Percentiles rank a stretch among this genome's conserved stretches.
phyloP scores from a whole-genome alignment of 257 asterid species.

The Nicotiana tomentosiformis region DNA sequence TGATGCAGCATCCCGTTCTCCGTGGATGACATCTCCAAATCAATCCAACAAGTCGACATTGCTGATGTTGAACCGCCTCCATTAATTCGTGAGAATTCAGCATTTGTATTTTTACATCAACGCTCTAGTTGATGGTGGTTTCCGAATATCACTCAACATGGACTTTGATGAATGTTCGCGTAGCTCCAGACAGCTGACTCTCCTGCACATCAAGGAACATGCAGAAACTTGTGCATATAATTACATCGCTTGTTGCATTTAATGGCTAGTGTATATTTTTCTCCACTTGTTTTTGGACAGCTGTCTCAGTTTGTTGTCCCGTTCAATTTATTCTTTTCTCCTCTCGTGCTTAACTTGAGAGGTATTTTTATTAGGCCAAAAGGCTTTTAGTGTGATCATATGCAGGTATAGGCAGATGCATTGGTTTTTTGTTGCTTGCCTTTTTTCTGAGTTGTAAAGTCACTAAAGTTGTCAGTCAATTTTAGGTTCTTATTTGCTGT shows the following conservation, averaged over 20 bases:
- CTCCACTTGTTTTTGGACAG: constrained; percentile 28
- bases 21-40: constrained; percentile 90
- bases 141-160: not conserved
- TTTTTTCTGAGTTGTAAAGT: constrained; percentile 17
- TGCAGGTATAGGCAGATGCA: constrained; percentile 33
- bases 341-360: constrained; percentile 38
- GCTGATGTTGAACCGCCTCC: constrained; percentile 89
- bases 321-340: constrained; percentile 35
- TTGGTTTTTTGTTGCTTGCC: constrained; percentile 14
- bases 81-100: constrained; percentile 84
- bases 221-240: constrained; percentile 46
- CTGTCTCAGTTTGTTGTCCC: constrained; percentile 40
- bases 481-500: not conserved
- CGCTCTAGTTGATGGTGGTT: constrained; percentile 38
- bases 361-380: constrained; percentile 26
- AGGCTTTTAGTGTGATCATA: constrained; percentile 36
- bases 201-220: constrained; percentile 10
- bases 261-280: constrained; percentile 33
- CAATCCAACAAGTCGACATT: constrained; percentile 75
- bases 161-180: constrained; percentile 5
- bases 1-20: constrained; percentile 91
- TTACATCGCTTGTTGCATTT: constrained; percentile 19
- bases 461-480: not conserved
- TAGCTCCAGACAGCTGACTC: constrained; percentile 2
- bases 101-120: constrained; percentile 82